These are phyloP conservation scores for Reticulascus tulasneorum DNA, from an alignment of 2,329 filamentous ascomycete species.

Conservation along the genomic window DNA sequence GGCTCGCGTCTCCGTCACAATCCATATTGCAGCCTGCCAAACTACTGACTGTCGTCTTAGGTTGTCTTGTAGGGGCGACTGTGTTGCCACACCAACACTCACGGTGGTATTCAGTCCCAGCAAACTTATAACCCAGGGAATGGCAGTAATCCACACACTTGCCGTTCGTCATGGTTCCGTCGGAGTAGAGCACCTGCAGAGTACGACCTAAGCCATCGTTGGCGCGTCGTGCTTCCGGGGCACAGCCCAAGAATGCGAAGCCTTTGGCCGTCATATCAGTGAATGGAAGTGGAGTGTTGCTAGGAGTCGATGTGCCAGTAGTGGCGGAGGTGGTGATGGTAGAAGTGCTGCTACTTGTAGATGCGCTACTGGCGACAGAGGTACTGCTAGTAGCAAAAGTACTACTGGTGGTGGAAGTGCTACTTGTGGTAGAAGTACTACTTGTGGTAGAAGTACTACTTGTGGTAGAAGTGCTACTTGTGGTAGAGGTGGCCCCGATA, in stretches of 20 bases:
- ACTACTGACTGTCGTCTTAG: slow-evolving; percentile 11
- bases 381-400: too few relatives aligned
- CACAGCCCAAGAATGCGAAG: slow-evolving; percentile 21
- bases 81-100: slow-evolving; percentile 32
- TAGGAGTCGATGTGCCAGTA: slow-evolving; percentile 2
- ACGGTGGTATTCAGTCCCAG: slow-evolving; percentile 30
- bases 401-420: too few relatives aligned
- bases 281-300: slow-evolving; percentile 9
- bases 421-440: too few relatives aligned
- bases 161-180: slow-evolving; percentile 7
- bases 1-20: slow-evolving; percentile 28
- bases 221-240: slow-evolving; percentile 20
- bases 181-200: slow-evolving; percentile 9
- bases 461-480: too few relatives aligned
- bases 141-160: slow-evolving; percentile 10
- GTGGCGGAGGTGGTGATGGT: slow-evolving; percentile 10
- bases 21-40: slow-evolving; percentile 26
- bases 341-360: too few relatives aligned
- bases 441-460: too few relatives aligned
- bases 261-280: slow-evolving; percentile 18
- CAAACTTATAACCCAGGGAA: slow-evolving; percentile 19
- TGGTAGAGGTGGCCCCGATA: too few relatives aligned
- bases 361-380: too few relatives aligned
- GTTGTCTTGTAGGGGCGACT: slow-evolving; percentile 21
- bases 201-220: slow-evolving; percentile 20